A percentile compares a stretch with the other conserved stretches of the same genome.
phyloP scores from a whole-genome alignment of 164 flowering plant genomes.

The Dillenia suffruticosa region DNA sequence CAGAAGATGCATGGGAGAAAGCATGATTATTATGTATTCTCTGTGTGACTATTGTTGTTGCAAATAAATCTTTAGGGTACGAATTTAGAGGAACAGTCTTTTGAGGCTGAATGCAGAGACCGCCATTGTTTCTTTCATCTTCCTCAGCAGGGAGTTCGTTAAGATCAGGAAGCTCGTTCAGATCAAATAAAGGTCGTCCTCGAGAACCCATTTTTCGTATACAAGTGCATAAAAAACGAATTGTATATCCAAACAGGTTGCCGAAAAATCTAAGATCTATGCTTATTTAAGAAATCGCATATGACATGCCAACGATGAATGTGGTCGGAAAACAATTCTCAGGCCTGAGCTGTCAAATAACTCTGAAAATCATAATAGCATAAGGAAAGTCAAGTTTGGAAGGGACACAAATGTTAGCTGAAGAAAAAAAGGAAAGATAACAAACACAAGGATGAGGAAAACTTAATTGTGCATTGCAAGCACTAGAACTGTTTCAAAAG shows the following conservation, averaged over 20 bases:
- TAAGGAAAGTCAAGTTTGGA: too few species aligned
- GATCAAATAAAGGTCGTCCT: slow-evolving; percentile 84
- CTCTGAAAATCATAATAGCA: neutral
- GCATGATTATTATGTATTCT: slow-evolving; percentile 53
- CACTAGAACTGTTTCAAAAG: too few species aligned
- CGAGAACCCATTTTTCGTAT: slow-evolving; percentile 80
- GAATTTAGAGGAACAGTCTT: slow-evolving; percentile 48
- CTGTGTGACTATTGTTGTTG: slow-evolving; percentile 30
- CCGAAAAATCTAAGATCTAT: slow-evolving; percentile 8
- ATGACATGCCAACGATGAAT: slow-evolving; percentile 30
- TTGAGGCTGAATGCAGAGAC: slow-evolving; percentile 51
- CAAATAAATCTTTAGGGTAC: slow-evolving; percentile 33
- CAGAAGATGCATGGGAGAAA: slow-evolving; percentile 80
- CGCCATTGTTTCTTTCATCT: slow-evolving; percentile 46
- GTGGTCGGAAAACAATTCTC: neutral
- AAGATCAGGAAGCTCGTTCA: slow-evolving; percentile 14
- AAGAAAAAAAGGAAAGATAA: too few species aligned
- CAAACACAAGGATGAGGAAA: too few species aligned
- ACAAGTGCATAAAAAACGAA: slow-evolving; percentile 54
- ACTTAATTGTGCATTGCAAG: too few species aligned
- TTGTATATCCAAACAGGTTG: slow-evolving; percentile 13
- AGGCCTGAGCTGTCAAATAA: slow-evolving; percentile 1
- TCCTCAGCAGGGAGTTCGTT: slow-evolving; percentile 89
- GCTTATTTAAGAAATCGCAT: slow-evolving; percentile 17
- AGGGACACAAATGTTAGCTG: too few species aligned